These are phyloP conservation scores for Tulasnella sp. DNA, from an alignment of 768 basidiomycete species.

Conservation along the genomic window DNA sequence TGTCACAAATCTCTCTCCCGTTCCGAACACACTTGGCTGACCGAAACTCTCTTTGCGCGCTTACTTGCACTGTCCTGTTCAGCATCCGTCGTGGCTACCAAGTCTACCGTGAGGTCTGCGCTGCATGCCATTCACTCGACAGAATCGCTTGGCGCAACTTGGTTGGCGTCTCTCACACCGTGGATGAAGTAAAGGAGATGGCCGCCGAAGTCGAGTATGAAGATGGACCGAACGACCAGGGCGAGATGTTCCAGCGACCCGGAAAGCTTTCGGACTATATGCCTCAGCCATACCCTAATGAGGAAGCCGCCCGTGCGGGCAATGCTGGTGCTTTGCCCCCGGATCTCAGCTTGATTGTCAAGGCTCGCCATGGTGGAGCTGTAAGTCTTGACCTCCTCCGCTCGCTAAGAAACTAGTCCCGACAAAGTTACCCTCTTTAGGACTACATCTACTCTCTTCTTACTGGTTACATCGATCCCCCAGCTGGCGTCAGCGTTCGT, in stretches of 20 bases:
- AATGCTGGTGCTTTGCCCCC: conserved; percentile 96
- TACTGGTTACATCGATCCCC: conserved; percentile 95
- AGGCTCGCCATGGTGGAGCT: conserved; percentile 94
- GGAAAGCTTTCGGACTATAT: conserved; percentile 98
- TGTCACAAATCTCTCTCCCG: background rate
- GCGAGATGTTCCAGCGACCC: conserved; percentile 98
- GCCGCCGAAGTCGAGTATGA: conserved; percentile 96
- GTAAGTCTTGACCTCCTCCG: conserved; percentile 51
- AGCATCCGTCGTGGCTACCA: conserved; percentile 95
- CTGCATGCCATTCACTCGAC: conserved; percentile 97
- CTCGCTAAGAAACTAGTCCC: background rate
- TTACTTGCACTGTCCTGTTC: background rate
- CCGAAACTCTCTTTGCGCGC: background rate
- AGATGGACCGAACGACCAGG: conserved; percentile 90
- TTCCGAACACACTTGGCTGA: background rate
- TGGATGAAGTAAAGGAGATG: conserved; percentile 80
- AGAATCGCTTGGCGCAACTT: conserved; percentile 99
- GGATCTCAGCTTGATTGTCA: conserved; percentile 94
- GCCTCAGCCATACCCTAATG: conserved; percentile 93
- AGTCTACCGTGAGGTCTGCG: conserved; percentile 98
- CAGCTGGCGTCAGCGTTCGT: conserved; percentile 89
- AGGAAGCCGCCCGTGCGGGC: conserved; percentile 90
- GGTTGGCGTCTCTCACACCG: conserved; percentile 96
- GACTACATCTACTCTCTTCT: conserved; percentile 97
- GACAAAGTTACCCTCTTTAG: conserved; percentile 42